A percentile compares a stretch with the other conserved stretches of the same genome.
These are phyloP conservation scores for Kernera saxatilis DNA, from an alignment of 345 rosid genomes.

Conservation along the genomic window DNA sequence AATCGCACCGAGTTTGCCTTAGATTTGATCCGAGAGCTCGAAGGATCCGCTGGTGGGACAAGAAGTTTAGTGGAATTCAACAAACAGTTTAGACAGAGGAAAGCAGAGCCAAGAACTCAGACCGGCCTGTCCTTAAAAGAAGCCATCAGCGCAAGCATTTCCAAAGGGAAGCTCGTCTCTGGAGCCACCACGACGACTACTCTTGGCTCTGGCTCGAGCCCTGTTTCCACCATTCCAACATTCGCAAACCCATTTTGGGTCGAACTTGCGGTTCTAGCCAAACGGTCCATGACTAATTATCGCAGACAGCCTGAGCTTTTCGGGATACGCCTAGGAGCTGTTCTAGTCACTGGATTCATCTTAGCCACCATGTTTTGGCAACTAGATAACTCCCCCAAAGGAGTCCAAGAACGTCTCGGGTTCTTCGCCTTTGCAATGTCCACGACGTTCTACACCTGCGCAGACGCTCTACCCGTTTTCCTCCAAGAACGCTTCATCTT, in stretches of 20 bases:
- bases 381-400: conserved; percentile 38
- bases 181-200: conserved; percentile 11
- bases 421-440: conserved; percentile 46
- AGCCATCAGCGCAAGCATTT: conserved; percentile 31
- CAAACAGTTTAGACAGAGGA: conserved; percentile 22
- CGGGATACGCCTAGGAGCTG: conserved; percentile 29
- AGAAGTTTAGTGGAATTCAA: conserved; percentile 74
- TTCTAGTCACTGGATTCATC: conserved; percentile 42
- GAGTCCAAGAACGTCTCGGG: conserved; percentile 38
- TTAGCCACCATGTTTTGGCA: conserved; percentile 35
- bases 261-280: conserved; percentile 20
- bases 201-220: background rate
- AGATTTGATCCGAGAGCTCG: conserved; percentile 76
- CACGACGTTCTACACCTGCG: conserved; percentile 43
- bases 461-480: conserved; percentile 43
- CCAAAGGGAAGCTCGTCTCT: conserved; percentile 31
- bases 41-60: conserved; percentile 78
- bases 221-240: conserved; percentile 24
- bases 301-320: conserved; percentile 32
- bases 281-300: conserved; percentile 37
- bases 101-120: conserved; percentile 29
- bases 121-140: conserved; percentile 20
- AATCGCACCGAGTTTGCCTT: conserved; percentile 82
- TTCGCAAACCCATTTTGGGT: conserved; percentile 33
- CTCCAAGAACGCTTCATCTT: conserved; percentile 51